Percentiles rank a stretch among this genome's conserved stretches.
phyloP scores from a whole-genome alignment of 1,284 basidiomycete genomes.

The Ganoderma sinense region DNA sequence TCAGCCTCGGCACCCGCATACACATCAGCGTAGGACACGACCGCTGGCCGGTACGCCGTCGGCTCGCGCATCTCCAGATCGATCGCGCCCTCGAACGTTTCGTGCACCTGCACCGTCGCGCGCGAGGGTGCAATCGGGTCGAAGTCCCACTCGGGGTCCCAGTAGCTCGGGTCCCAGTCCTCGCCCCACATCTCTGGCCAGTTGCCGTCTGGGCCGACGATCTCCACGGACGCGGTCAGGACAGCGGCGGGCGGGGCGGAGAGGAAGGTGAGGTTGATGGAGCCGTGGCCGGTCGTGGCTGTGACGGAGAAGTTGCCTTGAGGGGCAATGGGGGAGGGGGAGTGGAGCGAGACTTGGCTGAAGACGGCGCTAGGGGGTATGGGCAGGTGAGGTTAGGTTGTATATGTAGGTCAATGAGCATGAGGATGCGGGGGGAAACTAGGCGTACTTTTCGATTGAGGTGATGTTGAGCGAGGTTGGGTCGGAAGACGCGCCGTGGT shows the following conservation, averaged over 20 bases:
- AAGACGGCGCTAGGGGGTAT: neutral
- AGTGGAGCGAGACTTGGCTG: conserved; percentile 1
- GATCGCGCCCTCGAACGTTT: conserved; percentile 1
- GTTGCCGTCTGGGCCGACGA: neutral
- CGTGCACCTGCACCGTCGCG: conserved; percentile 1
- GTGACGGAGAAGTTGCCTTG: neutral
- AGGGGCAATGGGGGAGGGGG: neutral
- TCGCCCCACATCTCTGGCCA: neutral
- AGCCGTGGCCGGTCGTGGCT: neutral
- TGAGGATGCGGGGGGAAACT: neutral
- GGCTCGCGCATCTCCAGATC: neutral
- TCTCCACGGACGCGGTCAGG: neutral
- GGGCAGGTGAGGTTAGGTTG: neutral
- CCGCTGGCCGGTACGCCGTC: neutral
- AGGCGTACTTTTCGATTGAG: neutral
- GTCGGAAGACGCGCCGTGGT: neutral
- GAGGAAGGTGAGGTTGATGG: conserved; percentile 1
- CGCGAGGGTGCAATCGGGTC: neutral
- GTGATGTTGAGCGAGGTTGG: neutral
- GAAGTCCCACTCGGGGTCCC: conserved; percentile 2
- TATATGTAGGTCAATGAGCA: no score
- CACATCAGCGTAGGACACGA: neutral
- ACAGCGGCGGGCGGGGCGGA: neutral
- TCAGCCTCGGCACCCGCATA: neutral
- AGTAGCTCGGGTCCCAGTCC: neutral